Evolutionary conservation across 331 rosid species (phyloP), one percentile per base, ranked within the genome.

Genomic region (Cydonia oblonga): DNA sequence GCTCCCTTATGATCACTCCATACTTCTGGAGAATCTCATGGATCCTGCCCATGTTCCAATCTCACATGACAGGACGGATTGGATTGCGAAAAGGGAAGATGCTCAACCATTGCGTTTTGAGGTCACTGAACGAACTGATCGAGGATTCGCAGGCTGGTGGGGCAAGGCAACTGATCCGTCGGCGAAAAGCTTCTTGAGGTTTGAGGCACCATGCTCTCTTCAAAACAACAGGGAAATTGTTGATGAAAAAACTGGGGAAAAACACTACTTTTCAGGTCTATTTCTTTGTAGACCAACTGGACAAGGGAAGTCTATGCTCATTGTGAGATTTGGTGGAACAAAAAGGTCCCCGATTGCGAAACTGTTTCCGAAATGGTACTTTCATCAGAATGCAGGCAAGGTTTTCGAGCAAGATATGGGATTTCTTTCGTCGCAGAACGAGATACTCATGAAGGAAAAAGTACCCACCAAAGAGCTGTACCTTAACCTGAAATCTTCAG

Each of bases 401-500:
- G 97, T 95, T 29, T 95, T 95, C 76, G 98, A 95, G 84, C 98
- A 95, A 78, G 98, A 95, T 81, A 95, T 95, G 98, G 98, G 98
- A 25, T 95, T 95, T 73, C 83, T 95, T 2, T 95, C 98, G n/a
- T 95, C 97, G 40, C 98, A 95, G 57, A 93, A 95, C 54, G 98
- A 95, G 78, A 79, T 83, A 69, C 86, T 95, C 24, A 14, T 95
- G 80, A 89, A 81, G 74, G 92, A 89, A 76, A 91, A 85, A 84
- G 88, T 89, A 16, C 96, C 98, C 46, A 95, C 96, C 64, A 95
- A 85, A 78, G 88, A 88, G 70, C 83, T 95, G 12, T 95, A 95
- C 84, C 83, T 89, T 18, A 91, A 85, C 76, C 77, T 95, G 58
- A 88, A 83, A 73, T 95, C 97, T 52, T 93, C 97, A 35, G 98